phyloP scores from a whole-genome alignment of 2,329 filamentous ascomycete genomes.

The Aspergillus piperis region DNA sequence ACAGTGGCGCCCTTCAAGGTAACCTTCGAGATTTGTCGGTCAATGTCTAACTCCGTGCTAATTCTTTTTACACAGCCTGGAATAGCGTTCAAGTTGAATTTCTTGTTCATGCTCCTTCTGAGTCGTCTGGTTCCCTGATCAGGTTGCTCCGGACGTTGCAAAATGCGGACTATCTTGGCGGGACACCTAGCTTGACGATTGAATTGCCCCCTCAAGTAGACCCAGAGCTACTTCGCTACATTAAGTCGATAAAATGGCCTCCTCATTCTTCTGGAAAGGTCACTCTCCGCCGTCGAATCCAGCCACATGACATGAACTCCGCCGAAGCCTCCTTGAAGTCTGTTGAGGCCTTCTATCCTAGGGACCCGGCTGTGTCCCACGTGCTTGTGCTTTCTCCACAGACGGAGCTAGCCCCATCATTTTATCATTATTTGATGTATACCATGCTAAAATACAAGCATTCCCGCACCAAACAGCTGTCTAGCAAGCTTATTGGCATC shows the following conservation, averaged over 20 bases:
- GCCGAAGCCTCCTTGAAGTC: slow-evolving; percentile 74
- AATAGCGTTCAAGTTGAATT: slow-evolving; percentile 78
- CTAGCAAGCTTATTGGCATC: slow-evolving; percentile 69
- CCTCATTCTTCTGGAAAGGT: slow-evolving; percentile 54
- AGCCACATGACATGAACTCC: slow-evolving; percentile 59
- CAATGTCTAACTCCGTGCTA: slow-evolving; percentile 2
- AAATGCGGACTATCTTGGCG: slow-evolving; percentile 72
- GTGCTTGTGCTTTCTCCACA: slow-evolving; percentile 83
- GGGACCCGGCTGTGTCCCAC: slow-evolving; percentile 64
- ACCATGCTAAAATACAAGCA: slow-evolving; percentile 75
- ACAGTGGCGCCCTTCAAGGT: slow-evolving; percentile 70
- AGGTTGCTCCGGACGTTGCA: slow-evolving; percentile 75
- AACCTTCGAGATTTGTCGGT: slow-evolving; percentile 25
- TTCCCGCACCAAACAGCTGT: slow-evolving; percentile 54
- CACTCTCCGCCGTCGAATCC: slow-evolving; percentile 73
- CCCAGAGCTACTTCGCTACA: slow-evolving; percentile 60
- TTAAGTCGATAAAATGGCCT: slow-evolving; percentile 70
- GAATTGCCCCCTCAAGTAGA: slow-evolving; percentile 77
- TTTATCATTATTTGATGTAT: slow-evolving; percentile 85
- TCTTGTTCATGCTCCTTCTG: slow-evolving; percentile 71
- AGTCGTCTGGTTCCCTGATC: slow-evolving; percentile 72
- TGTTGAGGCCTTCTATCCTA: slow-evolving; percentile 85
- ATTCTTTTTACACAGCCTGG: slow-evolving; percentile 61
- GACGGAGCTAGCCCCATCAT: slow-evolving; percentile 75
- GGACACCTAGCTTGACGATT: slow-evolving; percentile 74